Evolutionary conservation across 1,139 yeast species (phyloP), one percentile per base, ranked within the genome.

Genomic region (Debaryomyces sp.): DNA sequence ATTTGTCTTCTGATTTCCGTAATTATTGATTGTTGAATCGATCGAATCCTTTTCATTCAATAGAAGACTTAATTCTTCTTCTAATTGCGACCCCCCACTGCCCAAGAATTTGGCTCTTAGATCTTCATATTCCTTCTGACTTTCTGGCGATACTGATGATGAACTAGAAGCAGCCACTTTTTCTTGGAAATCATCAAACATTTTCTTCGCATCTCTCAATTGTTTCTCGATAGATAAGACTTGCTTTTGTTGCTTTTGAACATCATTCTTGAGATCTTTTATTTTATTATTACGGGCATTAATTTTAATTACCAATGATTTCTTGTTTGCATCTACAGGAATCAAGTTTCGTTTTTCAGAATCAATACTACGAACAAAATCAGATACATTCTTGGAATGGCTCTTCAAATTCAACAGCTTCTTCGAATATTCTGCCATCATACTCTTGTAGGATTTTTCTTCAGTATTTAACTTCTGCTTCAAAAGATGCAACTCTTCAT

Each of bases 31-130:
- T 18, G 73, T 73, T 0, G 72, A 63, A 5, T 61, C 58, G 2
- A 79, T 47, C 9, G 81, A 75, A 4, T 73, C 78, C 48, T 70
- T 74, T 37, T 82, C 82, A 50, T 76, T 80, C 22, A 62, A 56
- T 12, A 81, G 53, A 8, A 80, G 62, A 1, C 74, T 64, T 33
- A 81, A 57, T 35, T 78, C 67, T 51, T 81, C 84, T 51, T 84
- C 85, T 40, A 84, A 71, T 36, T 74, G 67, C 8, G 85, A 77
- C 22, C 92, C 92, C 1, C 84, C 85, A 30, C 68, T 67, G 23
- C 81, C 68, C 43, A 87, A 67, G 56, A 81, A 89, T 47, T 72
- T 59, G 17, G 82, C 81, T 58, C 89, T 80, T 50, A 90, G 69
- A 1, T 51, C 41, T 43, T 85, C 85, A 61, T 90, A 91, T 47